These are phyloP conservation scores for Petunia hybrid DNA, from an alignment of 305 asterid genomes.

Conservation along the genomic window DNA sequence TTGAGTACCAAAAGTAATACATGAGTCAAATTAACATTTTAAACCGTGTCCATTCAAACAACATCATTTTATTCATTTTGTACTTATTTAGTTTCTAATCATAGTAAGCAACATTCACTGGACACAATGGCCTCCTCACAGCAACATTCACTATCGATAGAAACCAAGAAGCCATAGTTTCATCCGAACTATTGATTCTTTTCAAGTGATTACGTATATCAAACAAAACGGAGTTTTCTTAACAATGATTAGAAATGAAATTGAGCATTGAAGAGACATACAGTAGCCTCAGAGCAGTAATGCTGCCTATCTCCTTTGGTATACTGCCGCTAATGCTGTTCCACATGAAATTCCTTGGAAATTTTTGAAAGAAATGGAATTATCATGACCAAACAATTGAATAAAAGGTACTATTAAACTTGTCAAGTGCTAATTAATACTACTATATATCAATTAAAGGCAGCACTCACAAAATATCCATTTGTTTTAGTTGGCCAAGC, in stretches of 20 bases:
- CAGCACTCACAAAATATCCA: slow-evolving; percentile 56
- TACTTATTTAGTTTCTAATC: not conserved
- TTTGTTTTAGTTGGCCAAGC: slow-evolving; percentile 60
- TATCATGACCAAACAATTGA: not conserved
- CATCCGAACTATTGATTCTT: slow-evolving; percentile 1
- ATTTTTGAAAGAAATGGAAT: not conserved
- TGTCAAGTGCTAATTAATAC: not conserved
- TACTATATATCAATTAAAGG: not conserved
- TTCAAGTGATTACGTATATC: not conserved
- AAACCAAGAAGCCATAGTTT: not conserved
- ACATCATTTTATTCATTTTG: not conserved
- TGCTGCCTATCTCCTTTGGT: slow-evolving; percentile 69
- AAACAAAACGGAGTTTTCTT: not conserved
- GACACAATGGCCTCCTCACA: not conserved
- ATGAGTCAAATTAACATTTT: not conserved
- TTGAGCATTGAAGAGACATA: slow-evolving; percentile 35
- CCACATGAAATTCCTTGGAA: slow-evolving; percentile 72
- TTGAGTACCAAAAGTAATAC: not conserved
- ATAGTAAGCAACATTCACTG: not conserved
- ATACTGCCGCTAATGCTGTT: slow-evolving; percentile 65
- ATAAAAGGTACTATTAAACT: not conserved
- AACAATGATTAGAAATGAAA: slow-evolving; percentile 10
- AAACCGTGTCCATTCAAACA: not conserved
- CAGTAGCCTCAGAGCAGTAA: slow-evolving; percentile 59
- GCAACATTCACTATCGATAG: not conserved